These are phyloP conservation scores for Boletus reticulatus DNA, from an alignment of 768 basidiomycete species.

Conservation along the genomic window DNA sequence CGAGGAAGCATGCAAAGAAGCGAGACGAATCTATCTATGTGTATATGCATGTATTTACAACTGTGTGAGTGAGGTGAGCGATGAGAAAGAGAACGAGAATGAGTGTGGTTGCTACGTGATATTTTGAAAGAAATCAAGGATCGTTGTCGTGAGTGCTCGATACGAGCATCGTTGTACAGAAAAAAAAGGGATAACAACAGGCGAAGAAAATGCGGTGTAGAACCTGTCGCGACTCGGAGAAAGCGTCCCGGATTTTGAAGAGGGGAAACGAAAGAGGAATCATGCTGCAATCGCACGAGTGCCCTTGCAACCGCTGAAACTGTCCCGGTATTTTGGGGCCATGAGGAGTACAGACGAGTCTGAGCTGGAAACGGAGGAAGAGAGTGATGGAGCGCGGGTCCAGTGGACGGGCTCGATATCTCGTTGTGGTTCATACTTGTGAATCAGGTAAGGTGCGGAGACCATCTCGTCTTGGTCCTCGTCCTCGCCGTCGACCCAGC, in stretches of 20 bases:
- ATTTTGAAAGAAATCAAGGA: constrained; percentile 11
- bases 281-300: constrained; percentile 13
- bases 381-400: constrained; percentile 18
- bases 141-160: constrained; percentile 21
- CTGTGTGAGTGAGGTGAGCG: constrained; percentile 27
- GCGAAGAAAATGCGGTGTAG: constrained; percentile 13
- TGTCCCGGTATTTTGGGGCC: constrained; percentile 22
- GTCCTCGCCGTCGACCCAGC: constrained; percentile 28
- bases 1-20: constrained; percentile 24
- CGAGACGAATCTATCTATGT: constrained; percentile 32
- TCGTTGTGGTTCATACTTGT: constrained; percentile 14
- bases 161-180: constrained; percentile 16
- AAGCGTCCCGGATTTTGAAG: constrained; percentile 21
- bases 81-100: constrained; percentile 14
- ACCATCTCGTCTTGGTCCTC: constrained; percentile 19
- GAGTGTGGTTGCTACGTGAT: constrained; percentile 26
- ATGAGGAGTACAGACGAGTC: constrained; percentile 32
- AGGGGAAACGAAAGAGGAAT: not conserved
- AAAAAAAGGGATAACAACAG: not conserved
- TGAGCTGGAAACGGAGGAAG: constrained; percentile 24
- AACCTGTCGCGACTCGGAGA: constrained; percentile 15
- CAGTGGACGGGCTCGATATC: constrained; percentile 9
- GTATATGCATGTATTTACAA: constrained; percentile 39
- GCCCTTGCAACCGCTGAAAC: constrained; percentile 1
- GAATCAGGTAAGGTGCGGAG: constrained; percentile 15